Evolutionary conservation across 1,139 yeast genomes (phyloP).

Genomic region (Hemisphaericaspora subhashii): DNA sequence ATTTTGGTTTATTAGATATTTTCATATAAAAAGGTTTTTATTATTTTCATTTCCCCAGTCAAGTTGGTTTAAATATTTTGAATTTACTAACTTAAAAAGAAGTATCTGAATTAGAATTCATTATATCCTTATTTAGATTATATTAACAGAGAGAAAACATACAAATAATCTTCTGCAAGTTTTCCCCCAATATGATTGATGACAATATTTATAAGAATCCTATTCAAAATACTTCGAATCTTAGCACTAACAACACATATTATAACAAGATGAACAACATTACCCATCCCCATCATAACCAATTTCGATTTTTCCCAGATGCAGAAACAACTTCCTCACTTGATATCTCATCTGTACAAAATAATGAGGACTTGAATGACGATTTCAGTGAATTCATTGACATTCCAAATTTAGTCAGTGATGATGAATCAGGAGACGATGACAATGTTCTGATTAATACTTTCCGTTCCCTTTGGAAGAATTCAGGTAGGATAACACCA

Average conservation of each 20-base stretch:
- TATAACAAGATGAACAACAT: slow-evolving; percentile 4
- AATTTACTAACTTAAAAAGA: slow-evolving; percentile 2
- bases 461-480: slow-evolving; percentile 10
- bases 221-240: slow-evolving; percentile 5
- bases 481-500: slow-evolving; percentile 14
- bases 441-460: slow-evolving; percentile 12
- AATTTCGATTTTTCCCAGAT: slow-evolving; percentile 3
- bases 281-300: neutral
- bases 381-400: slow-evolving; percentile 14
- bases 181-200: slow-evolving; percentile 14
- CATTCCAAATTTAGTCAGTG: slow-evolving; percentile 13
- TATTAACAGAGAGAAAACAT: slow-evolving; percentile 2
- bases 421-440: slow-evolving; percentile 13
- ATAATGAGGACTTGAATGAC: slow-evolving; percentile 13
- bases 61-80: slow-evolving; percentile 4
- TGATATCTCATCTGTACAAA: slow-evolving; percentile 16
- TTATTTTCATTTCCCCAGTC: slow-evolving; percentile 1
- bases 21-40: slow-evolving; percentile 1
- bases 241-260: neutral
- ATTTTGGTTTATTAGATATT: neutral
- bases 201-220: slow-evolving; percentile 16
- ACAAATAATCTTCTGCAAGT: neutral
- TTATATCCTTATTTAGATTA: slow-evolving; percentile 15
- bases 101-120: slow-evolving; percentile 8
- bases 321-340: slow-evolving; percentile 12